Base-by-base conservation (phyloP, 331 rosid genomes). In the Acacia pycnantha region DNA sequence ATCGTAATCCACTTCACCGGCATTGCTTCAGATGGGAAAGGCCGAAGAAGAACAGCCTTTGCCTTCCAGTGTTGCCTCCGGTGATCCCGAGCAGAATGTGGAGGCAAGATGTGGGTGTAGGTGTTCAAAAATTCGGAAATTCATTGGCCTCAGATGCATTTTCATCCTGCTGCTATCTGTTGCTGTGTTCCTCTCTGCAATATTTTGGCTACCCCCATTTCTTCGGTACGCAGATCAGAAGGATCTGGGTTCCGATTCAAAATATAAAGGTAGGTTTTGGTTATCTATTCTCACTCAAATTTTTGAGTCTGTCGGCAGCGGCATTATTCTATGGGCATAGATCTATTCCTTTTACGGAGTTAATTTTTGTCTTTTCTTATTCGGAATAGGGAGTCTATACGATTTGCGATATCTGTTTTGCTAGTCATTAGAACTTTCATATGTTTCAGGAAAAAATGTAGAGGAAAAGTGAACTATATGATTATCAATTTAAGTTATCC, bases 21-120 rank as follows among this genome's bases (percentile, higher is more conserved):
- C 92, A 86, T 84, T 90, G 89, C 77, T 83, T 50, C 79, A 88
- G 35, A 93, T 93, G 97, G 97, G 97, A 76, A 93, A 93, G 90
- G 82, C 82, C 85, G 90, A 85, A 76, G 94, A 82, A 40, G 88
- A 91, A 44, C 89, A 86, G 68, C 75, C 70, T 59, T 77, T 68
- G 76, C 84, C 86, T 22, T 80, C 87, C 75, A 73, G 77, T n/a
- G 76, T 41, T 78, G 79, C 70, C 84, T 76, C 89, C 67, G 82
- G 77, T 50, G 77, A 81, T 35, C 40, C 76, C 9, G 74, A 65
- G 65, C 88, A 75, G 75, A 78, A 81, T 88, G 88, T 80, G 78
- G 90, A 43, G 76, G 59, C 44, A 70, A 80, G 59, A 46, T 77
- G 79, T 82, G 85, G 82, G 64, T 76, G 81, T 74, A 73, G 85